These are phyloP conservation scores for Sporothrix phasma DNA, from an alignment of 2,329 filamentous ascomycete genomes.

Conservation along the genomic window DNA sequence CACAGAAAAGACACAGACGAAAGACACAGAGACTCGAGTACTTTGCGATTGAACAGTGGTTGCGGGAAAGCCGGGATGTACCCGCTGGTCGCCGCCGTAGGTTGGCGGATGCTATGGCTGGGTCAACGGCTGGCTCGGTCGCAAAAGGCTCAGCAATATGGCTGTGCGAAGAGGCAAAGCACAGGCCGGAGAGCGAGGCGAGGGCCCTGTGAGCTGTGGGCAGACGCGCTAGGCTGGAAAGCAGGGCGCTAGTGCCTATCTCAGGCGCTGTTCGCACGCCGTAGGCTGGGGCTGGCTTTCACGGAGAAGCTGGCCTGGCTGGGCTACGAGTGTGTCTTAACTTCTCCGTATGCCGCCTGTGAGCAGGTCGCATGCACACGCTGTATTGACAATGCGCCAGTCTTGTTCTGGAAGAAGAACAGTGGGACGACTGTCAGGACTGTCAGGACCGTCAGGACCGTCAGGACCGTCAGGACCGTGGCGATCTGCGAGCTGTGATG, in stretches of 20 bases:
- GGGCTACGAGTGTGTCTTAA: not conserved
- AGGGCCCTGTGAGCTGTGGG: not conserved
- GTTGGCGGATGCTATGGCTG: not conserved
- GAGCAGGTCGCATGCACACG: not conserved
- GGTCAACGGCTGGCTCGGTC: slow-evolving; percentile 6
- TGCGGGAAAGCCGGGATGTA: not conserved
- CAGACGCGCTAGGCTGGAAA: not conserved
- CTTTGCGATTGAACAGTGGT: not conserved
- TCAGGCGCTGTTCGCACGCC: not conserved
- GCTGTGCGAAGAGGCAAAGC: not conserved
- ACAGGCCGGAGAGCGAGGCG: not conserved
- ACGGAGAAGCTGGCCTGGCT: not conserved
- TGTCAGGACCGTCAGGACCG: too few species aligned
- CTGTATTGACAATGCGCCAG: not conserved
- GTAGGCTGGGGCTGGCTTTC: not conserved
- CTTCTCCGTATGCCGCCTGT: not conserved
- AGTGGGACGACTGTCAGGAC: not conserved
- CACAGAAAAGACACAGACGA: not conserved
- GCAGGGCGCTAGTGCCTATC: not conserved
- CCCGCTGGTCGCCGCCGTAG: not conserved
- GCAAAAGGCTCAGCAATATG: not conserved
- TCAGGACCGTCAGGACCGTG: too few species aligned
- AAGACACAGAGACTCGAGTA: not conserved
- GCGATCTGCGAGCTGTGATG: not conserved
- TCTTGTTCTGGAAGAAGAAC: not conserved